These are phyloP conservation scores for Gaultheria prostrata DNA, from an alignment of 148 eudicot genomes.

Conservation along the genomic window DNA sequence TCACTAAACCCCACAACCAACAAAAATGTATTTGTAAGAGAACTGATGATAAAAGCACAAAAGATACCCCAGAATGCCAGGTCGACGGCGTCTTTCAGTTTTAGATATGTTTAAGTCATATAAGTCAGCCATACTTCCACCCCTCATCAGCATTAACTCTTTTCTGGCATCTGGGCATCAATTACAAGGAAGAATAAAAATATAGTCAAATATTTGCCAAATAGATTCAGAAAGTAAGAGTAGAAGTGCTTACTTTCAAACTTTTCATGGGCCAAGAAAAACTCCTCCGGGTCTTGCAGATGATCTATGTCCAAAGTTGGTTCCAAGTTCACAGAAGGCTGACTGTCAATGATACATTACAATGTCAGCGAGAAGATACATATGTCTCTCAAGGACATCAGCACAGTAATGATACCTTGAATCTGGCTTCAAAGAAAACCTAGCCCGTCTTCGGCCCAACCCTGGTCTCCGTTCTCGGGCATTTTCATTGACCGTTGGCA, in stretches of 20 bases:
- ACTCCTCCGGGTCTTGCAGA: slow-evolving; percentile 45
- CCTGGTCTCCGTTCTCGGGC: slow-evolving; percentile 43
- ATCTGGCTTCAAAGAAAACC: slow-evolving; percentile 39
- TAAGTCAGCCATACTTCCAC: slow-evolving; percentile 29
- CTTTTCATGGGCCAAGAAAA: slow-evolving; percentile 43
- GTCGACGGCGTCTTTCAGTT: slow-evolving; percentile 41
- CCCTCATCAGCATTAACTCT: slow-evolving; percentile 50
- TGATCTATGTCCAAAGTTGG: slow-evolving; percentile 35
- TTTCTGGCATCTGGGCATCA: slow-evolving; percentile 49
- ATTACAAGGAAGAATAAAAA: neutral
- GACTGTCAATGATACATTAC: slow-evolving; percentile 26
- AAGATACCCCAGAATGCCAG: slow-evolving; percentile 57
- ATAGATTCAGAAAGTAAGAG: neutral
- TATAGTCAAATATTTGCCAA: slow-evolving; percentile 11
- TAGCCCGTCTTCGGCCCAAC: slow-evolving; percentile 46
- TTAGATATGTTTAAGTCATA: slow-evolving; percentile 26
- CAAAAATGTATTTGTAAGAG: slow-evolving; percentile 1
- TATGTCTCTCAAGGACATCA: neutral
- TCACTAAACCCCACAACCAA: slow-evolving; percentile 3
- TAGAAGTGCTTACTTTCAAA: slow-evolving; percentile 40
- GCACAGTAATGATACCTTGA: slow-evolving; percentile 30
- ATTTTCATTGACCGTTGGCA: slow-evolving; percentile 15
- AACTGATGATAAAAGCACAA: neutral
- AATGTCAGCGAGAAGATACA: neutral
- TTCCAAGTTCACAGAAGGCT: slow-evolving; percentile 27